Percentiles rank a stretch among this genome's conserved stretches.
Evolutionary conservation across 208 protist genomes (phyloP).

Genomic region (Leishmania lainsoni): DNA sequence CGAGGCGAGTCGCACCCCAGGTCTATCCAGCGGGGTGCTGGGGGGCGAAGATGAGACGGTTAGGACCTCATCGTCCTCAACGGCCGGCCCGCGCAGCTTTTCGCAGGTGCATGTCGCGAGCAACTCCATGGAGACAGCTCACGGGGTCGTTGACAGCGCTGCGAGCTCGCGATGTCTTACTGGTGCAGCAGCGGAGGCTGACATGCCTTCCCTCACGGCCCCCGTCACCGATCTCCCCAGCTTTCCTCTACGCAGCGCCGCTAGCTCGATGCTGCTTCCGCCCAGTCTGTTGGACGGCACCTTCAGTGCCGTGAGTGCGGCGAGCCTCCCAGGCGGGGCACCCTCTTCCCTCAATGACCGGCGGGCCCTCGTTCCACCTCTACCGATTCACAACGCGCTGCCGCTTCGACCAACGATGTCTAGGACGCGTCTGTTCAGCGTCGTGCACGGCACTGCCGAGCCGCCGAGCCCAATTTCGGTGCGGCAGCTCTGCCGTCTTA

Average conservation of each 20-base stretch:
- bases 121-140: constrained; percentile 5
- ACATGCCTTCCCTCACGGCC: background rate
- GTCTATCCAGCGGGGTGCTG: constrained; percentile 10
- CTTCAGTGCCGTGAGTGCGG: constrained; percentile 18
- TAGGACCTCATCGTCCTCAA: constrained; percentile 7
- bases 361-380: constrained; percentile 11
- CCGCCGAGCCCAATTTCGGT: constrained; percentile 56
- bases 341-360: constrained; percentile 4
- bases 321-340: constrained; percentile 23
- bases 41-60: constrained; percentile 6
- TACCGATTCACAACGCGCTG: constrained; percentile 22
- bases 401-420: constrained; percentile 9
- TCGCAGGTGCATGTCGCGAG: constrained; percentile 9
- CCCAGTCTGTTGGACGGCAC: constrained; percentile 14
- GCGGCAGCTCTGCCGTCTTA: constrained; percentile 41
- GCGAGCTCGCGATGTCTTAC: constrained; percentile 1
- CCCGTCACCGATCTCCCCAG: background rate
- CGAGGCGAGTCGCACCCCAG: constrained; percentile 16
- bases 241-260: constrained; percentile 8
- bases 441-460: constrained; percentile 52
- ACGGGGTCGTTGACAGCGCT: background rate
- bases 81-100: constrained; percentile 9
- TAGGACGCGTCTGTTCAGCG: constrained; percentile 62
- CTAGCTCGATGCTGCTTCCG: constrained; percentile 18
- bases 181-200: background rate